Conservation (phyloP, 495 filamentous ascomycete species). For the Neurospora hispaniola region DNA sequence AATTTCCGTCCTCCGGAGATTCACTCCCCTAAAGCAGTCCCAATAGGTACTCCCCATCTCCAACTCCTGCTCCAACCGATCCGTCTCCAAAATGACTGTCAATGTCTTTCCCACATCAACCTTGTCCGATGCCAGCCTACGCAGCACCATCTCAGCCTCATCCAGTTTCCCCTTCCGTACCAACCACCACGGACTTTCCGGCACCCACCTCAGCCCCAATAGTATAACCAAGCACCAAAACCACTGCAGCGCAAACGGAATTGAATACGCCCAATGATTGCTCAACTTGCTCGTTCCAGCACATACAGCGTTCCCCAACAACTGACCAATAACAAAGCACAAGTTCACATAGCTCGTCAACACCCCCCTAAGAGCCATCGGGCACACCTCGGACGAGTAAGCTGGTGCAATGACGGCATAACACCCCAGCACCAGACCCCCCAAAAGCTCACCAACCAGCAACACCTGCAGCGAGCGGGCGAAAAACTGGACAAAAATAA, state of each 20-base stretch:
- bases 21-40: constrained; percentile 45
- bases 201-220: constrained; percentile 44
- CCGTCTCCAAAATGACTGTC: constrained; percentile 52
- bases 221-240: constrained; percentile 53
- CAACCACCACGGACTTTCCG: constrained; percentile 56
- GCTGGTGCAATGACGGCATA: constrained; percentile 47
- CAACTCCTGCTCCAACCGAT: constrained; percentile 47
- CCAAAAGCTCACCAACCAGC: constrained; percentile 41
- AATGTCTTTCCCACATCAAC: constrained; percentile 32
- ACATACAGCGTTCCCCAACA: constrained; percentile 45
- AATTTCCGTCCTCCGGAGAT: constrained; percentile 47
- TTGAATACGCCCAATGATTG: constrained; percentile 43
- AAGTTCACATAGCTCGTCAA: constrained; percentile 53
- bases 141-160: constrained; percentile 37
- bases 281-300: constrained; percentile 32
- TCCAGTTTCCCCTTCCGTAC: constrained; percentile 44
- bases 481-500: constrained; percentile 51
- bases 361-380: constrained; percentile 44
- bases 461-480: constrained; percentile 32
- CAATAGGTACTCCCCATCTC: constrained; percentile 44
- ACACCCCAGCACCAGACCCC: constrained; percentile 42
- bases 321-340: constrained; percentile 58
- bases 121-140: constrained; percentile 29
- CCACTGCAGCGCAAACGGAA: constrained; percentile 55
- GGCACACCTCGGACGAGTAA: constrained; percentile 54